These are phyloP conservation scores for Fusarium subtropicale DNA, from an alignment of 2,329 filamentous ascomycete genomes.

Conservation along the genomic window DNA sequence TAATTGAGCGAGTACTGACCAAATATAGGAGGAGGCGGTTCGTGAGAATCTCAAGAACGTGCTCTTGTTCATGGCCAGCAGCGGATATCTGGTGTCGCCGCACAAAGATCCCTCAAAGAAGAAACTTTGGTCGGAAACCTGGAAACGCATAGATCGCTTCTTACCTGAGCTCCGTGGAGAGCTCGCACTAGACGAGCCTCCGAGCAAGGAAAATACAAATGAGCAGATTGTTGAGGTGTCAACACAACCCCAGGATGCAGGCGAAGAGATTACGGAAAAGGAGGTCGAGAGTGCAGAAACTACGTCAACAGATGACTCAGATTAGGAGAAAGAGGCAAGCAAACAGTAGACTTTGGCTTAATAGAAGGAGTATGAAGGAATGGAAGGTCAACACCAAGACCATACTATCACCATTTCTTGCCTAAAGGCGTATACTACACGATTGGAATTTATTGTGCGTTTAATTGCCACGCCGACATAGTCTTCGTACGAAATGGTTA, in stretches of 20 bases:
- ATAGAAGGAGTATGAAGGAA: not conserved
- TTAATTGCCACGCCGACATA: slow-evolving; percentile 8
- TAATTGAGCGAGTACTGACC: slow-evolving; percentile 13
- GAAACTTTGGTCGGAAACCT: slow-evolving; percentile 71
- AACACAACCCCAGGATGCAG: slow-evolving; percentile 6
- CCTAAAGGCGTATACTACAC: slow-evolving; percentile 20
- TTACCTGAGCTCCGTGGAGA: slow-evolving; percentile 70
- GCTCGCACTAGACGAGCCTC: slow-evolving; percentile 62
- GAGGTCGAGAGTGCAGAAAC: slow-evolving; percentile 12
- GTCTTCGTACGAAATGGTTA: slow-evolving; percentile 17
- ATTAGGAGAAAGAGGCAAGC: slow-evolving; percentile 5
- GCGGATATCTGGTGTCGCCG: slow-evolving; percentile 83
- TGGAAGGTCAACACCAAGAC: not conserved
- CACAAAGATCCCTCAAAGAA: slow-evolving; percentile 65
- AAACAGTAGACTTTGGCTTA: slow-evolving; percentile 5
- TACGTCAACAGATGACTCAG: not conserved
- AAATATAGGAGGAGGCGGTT: slow-evolving; percentile 85
- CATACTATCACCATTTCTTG: not conserved
- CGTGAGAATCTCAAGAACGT: slow-evolving; percentile 97
- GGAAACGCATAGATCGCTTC: slow-evolving; percentile 74
- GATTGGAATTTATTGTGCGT: slow-evolving; percentile 14
- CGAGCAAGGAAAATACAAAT: slow-evolving; percentile 14
- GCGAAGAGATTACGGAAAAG: slow-evolving; percentile 14
- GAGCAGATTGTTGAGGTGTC: not conserved
- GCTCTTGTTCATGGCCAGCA: slow-evolving; percentile 92